phyloP scores from a whole-genome alignment of 2,329 filamentous ascomycete genomes.

The Pleoardoris graminearum region DNA sequence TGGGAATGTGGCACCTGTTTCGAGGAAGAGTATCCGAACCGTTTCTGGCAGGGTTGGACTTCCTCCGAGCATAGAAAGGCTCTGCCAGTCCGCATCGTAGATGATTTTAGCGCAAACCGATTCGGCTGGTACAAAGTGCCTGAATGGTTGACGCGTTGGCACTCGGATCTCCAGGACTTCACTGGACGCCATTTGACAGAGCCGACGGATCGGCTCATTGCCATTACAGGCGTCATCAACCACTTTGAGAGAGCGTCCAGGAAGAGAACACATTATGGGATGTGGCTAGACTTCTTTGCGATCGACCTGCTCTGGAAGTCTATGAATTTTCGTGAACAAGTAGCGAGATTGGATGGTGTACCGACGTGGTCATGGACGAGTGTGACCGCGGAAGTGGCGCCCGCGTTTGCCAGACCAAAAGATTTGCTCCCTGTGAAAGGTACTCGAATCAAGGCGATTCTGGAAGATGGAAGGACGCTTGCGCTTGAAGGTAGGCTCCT shows the following conservation, averaged over 20 bases:
- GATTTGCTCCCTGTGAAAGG: not conserved
- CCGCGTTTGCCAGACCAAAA: not conserved
- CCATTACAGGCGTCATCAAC: not conserved
- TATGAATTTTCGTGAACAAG: not conserved
- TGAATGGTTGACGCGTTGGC: not conserved
- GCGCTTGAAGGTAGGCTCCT: not conserved
- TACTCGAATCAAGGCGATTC: not conserved
- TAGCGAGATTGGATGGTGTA: not conserved
- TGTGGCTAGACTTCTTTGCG: not conserved
- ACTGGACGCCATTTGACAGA: not conserved
- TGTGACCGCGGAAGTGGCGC: not conserved
- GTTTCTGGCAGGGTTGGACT: not conserved
- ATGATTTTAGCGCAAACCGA: not conserved
- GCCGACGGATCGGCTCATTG: not conserved
- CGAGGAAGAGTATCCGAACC: not conserved
- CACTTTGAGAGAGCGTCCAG: not conserved
- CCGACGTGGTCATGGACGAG: conserved; percentile 1
- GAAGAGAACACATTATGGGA: not conserved
- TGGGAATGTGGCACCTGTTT: not conserved
- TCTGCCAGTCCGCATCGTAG: not conserved
- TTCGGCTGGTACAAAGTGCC: not conserved
- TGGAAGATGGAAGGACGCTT: not conserved
- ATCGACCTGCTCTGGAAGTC: not conserved
- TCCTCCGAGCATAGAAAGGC: not conserved
- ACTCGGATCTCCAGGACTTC: not conserved